Percentiles rank a stretch among this genome's conserved stretches.
phyloP scores from a whole-genome alignment of 2,329 filamentous ascomycete species.

The Aspergillus ochraceus region DNA sequence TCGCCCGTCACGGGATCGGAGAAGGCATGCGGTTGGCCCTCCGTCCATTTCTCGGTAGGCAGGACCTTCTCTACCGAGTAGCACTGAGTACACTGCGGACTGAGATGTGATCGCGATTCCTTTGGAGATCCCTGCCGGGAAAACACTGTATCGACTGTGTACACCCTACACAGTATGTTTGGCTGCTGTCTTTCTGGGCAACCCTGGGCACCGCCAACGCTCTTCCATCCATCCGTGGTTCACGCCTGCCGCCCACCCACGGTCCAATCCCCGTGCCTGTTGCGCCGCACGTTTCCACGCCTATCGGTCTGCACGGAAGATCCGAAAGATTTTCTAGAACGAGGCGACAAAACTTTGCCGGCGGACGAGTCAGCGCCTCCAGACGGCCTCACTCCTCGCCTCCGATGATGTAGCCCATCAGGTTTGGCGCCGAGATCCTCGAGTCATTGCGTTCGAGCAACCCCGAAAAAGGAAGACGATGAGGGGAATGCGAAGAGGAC shows the following conservation, averaged over 20 bases:
- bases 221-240: slow-evolving; percentile 4
- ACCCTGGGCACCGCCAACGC: no score
- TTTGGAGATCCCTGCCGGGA: no score
- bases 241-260: slow-evolving; percentile 8
- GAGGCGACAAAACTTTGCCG: not conserved
- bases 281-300: slow-evolving; percentile 12
- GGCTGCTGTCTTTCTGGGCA: no score
- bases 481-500: not conserved
- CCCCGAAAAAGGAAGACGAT: not conserved
- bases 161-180: no score
- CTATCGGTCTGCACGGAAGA: slow-evolving; percentile 23
- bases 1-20: not conserved
- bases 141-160: no score
- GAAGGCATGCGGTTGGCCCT: not conserved
- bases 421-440: slow-evolving; percentile 1
- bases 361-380: not conserved
- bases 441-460: no score
- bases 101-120: no score
- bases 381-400: not conserved
- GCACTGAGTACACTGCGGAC: not conserved
- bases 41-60: no score
- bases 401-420: not conserved
- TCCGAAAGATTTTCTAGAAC: slow-evolving; percentile 22
- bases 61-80: no score
- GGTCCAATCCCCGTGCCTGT: slow-evolving; percentile 13